Base-by-base conservation (phyloP, 495 filamentous ascomycete genomes). In the Astrothelium subdiscretum region DNA sequence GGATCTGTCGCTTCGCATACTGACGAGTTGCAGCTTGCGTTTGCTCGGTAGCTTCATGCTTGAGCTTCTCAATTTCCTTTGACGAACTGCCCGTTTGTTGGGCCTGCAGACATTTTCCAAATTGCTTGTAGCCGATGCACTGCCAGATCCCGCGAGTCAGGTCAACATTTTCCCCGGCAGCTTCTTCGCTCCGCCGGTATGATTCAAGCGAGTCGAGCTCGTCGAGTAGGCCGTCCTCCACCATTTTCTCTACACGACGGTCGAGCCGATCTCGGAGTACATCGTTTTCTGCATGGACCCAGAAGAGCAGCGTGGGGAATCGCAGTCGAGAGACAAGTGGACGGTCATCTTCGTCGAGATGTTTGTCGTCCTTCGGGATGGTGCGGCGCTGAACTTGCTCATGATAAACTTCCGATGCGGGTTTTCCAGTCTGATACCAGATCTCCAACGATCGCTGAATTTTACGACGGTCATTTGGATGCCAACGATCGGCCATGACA, bases 121-220 rank as follows among this genome's bases (percentile, higher is more conserved):
- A 84, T 71, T 99, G 90, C 68, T 94, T 95, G 72, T 90, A 96
- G 0, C 95, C 95, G 66, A 99, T 97, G 12, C 91, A 92, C 58
- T 94, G 85, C 90, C 91, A 97, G 15, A 97, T 94, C 2, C 95
- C 95, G 31, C 85, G 82, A 0, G 81, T 86, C 58, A 80, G 76
- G 66, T 97, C 89, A 24, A 94, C 74, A 4, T 66, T 64, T 1
- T 77, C 71, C 0, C 85, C 86, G 11, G 77, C 67, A 0, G 74
- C 68, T 18, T 79, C 66, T 44, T 80, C 75, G 18, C 74, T 57
- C 15, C 75, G 71, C 2, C 85, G 70, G 59, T 80, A 83, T 2
- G 80, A 71, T 35, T 82, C 82, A 65, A 95, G 80, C 1, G 70
- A 75, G 54, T 80, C 72, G 0, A 89, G 87, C 75, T 97, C 85